phyloP scores from a whole-genome alignment of 371 early-diverging fungal genomes.

The Syncephalastrum monosporum region DNA sequence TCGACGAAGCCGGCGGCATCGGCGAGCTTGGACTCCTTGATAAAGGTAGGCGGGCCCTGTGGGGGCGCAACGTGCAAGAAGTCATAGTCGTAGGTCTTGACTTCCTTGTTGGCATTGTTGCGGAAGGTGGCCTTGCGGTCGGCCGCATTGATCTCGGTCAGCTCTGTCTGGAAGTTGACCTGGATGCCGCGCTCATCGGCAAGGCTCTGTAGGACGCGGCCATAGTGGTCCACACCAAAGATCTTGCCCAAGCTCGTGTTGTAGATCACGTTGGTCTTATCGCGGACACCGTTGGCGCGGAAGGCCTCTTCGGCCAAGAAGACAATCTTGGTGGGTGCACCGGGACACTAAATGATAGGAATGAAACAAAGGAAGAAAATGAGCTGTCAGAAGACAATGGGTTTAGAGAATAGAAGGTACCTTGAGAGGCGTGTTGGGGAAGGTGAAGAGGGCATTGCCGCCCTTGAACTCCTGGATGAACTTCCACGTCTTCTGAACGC shows the following conservation, averaged over 20 bases:
- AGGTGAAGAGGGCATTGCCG: constrained; percentile 88
- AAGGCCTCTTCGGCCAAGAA: constrained; percentile 87
- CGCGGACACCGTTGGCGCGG: constrained; percentile 68
- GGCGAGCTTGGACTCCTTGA: constrained; percentile 68
- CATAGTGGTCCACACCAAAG: constrained; percentile 89
- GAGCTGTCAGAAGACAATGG: not conserved
- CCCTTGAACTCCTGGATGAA: constrained; percentile 74
- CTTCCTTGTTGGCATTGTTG: constrained; percentile 54
- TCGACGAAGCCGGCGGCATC: constrained; percentile 85
- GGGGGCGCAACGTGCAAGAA: constrained; percentile 91
- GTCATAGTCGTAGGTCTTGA: constrained; percentile 67
- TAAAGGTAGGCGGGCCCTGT: constrained; percentile 77
- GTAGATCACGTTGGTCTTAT: constrained; percentile 70
- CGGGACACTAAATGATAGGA: constrained; percentile 61
- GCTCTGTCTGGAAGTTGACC: constrained; percentile 68
- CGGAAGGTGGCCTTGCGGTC: constrained; percentile 74
- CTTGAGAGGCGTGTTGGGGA: constrained; percentile 87
- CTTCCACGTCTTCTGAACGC: constrained; percentile 75
- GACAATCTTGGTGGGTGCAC: constrained; percentile 90
- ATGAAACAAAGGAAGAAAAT: not conserved
- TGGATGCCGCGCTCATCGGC: constrained; percentile 69
- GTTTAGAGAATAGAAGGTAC: constrained; percentile 12
- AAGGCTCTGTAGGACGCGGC: constrained; percentile 63
- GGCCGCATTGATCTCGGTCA: constrained; percentile 66
- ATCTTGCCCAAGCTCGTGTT: constrained; percentile 81